phyloP scores from a whole-genome alignment of 1,284 basidiomycete species.

The Gymnopus androsaceus region DNA sequence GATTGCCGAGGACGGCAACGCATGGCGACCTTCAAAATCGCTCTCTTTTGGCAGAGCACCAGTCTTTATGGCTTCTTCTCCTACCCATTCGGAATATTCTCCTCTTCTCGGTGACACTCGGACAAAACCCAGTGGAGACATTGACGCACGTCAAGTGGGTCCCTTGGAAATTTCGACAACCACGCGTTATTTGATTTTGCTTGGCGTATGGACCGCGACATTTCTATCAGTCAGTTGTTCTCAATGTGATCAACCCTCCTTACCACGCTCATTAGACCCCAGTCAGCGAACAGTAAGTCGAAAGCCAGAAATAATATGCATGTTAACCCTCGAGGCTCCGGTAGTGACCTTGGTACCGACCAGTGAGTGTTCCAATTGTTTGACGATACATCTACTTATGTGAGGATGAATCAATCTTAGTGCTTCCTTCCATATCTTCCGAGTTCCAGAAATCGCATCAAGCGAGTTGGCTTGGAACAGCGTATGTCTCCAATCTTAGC shows the following conservation, averaged over 20 bases:
- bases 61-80: not conserved
- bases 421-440: constrained; percentile 77
- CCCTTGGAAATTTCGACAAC: constrained; percentile 58
- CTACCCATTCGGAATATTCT: not conserved
- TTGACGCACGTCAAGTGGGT: constrained; percentile 36
- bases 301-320: constrained; percentile 6
- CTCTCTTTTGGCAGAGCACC: not conserved
- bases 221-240: constrained; percentile 63
- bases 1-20: too few relatives aligned
- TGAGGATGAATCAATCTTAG: constrained; percentile 32
- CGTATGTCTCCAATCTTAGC: constrained; percentile 43
- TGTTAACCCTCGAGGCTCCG: constrained; percentile 25
- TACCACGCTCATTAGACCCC: constrained; percentile 2
- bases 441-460: constrained; percentile 78
- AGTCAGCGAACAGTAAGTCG: constrained; percentile 64
- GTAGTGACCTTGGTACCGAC: constrained; percentile 45
- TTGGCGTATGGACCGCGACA: constrained; percentile 66
- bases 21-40: too few relatives aligned
- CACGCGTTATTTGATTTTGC: constrained; percentile 62
- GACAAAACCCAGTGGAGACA: constrained; percentile 54
- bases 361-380: constrained; percentile 13
- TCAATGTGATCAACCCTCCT: constrained; percentile 10
- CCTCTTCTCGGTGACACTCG: constrained; percentile 24
- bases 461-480: constrained; percentile 79
- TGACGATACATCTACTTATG: too few relatives aligned